Base-by-base conservation (phyloP, 1,139 yeast genomes). In the Pneumocystis oryctolagi region DNA sequence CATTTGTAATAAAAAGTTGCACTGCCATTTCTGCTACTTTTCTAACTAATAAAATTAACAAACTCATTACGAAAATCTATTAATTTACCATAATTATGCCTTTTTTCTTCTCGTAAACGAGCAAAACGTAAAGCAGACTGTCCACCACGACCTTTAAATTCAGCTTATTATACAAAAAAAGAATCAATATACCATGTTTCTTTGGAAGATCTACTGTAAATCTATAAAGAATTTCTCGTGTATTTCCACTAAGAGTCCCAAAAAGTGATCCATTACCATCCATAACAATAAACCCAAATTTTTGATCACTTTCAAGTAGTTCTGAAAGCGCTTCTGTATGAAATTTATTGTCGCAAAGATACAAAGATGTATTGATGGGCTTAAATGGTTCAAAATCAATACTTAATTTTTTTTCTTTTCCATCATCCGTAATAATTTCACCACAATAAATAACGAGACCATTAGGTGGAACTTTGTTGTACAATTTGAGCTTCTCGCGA, bases 101-200 rank as follows among this genome's bases (percentile, higher is more conserved):
- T 89, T 76, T 92, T 92, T 78, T 94, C 98, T 71, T 92, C 98
- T 83, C 98, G 87, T 76, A 92, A 82, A 81, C 98, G 90, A 59
- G 97, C 87, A 80, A 92, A 92, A 88, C 98, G 97, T 70, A 92
- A 75, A 60, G 98, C 98, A 67, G 98, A 92, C 80, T 92, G 98
- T 85, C 98, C 98, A 87, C 98, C 98, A 82, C 98, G 87, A 71
- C 98, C 55, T 47, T 47, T 47, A 47, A 9, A 25, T 2, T 47
- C 25, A 47, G 30, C 25, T 25, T 28, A 4, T 47, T 25, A 25
- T 3, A 12, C 12, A 25, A 2, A 47, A 2, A 47, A 20, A 18
- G 3, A 47, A 47, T 12, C n/a, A 47, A 47, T 47, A 47, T 47
- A 47, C 55, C 98, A 80, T 92, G 98, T 87, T 92, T 92, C 79